Percentiles rank a stretch among this genome's conserved stretches.
phyloP scores from a whole-genome alignment of 1,139 yeast species.

The Pneumocystis oryctolagi region DNA sequence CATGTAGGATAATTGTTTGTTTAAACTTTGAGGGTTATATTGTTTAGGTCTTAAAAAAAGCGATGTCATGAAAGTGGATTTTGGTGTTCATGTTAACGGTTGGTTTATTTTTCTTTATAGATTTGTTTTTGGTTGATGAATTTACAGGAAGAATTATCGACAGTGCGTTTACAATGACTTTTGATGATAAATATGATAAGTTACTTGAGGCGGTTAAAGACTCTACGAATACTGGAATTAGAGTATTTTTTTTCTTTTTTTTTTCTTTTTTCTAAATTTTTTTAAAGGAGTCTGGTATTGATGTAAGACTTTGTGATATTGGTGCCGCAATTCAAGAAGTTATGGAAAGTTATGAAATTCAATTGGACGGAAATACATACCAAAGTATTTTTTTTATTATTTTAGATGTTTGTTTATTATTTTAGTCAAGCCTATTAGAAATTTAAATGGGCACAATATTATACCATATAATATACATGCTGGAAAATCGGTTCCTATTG shows the following conservation, averaged over 20 bases:
- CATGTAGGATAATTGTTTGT: neutral
- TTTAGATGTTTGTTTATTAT: neutral
- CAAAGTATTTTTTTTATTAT: conserved; percentile 28
- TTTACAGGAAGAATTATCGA: conserved; percentile 43
- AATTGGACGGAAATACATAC: conserved; percentile 66
- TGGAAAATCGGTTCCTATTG: conserved; percentile 92
- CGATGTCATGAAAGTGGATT: conserved; percentile 92
- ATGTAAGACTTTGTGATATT: conserved; percentile 83
- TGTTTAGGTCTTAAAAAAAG: conserved; percentile 50
- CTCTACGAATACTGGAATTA: conserved; percentile 85
- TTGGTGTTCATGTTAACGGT: conserved; percentile 97
- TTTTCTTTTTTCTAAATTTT: neutral
- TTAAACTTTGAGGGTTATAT: neutral
- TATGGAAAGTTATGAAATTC: conserved; percentile 93
- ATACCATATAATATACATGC: conserved; percentile 74
- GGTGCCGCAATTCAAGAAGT: conserved; percentile 95
- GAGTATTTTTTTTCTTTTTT: neutral
- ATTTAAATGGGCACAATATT: conserved; percentile 89
- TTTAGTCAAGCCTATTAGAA: conserved; percentile 64
- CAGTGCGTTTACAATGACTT: conserved; percentile 86
- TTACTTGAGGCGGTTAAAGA: conserved; percentile 72
- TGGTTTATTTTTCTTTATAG: conserved; percentile 21
- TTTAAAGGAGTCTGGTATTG: conserved; percentile 73
- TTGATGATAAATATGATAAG: conserved; percentile 69
- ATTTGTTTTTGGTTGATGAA: neutral